Evolutionary conservation across 306 rosid genomes (phyloP), one percentile per base, ranked within the genome.

Genomic region (Rubus parviflorus): DNA sequence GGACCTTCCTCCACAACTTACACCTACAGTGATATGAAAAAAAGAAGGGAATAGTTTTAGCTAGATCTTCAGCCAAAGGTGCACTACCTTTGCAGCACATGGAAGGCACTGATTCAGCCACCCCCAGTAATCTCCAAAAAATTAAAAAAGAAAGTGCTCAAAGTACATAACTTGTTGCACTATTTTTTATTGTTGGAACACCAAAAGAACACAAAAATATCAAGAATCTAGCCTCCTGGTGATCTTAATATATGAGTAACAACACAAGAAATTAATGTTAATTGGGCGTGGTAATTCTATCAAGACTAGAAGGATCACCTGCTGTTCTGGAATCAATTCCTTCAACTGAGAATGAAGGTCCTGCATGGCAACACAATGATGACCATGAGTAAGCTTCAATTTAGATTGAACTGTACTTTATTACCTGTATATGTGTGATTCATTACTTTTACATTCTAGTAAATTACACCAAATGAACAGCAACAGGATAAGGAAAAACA

Each of bases 241-340:
- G 60, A 49, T 37, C 3, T 37, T 12, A n/a, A 20, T 0, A n/a
- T 1, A 69, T 15, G 13, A 16, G 25, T 38, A 40, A 13, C 53
- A 69, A 48, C 3, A 38, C 52, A 75, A 35, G 17, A 82, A 78
- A 4, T 15, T 2, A 5, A 2, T 17, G 35, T 19, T 8, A 11
- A 11, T 37, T 38, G 17, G 45, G 49, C 9, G 30, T 19, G 38
- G 10, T 14, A 80, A 83, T 46, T 48, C 43, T 12, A 43, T 58
- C 45, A 79, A 78, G 72, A 76, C n/a, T 22, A 65, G 70, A 10
- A 58, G 64, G 30, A 73, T 88, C 75, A 87, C 99, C 99, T 96
- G 99, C 77, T 92, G 83, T 80, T 92, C 94, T 20, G 97, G 99
- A 91, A 96, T 82, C 77, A 92, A 81, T 65, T 96, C 99, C 88